Percentiles rank a stretch among this genome's conserved stretches.
Evolutionary conservation across 441 rosid species (phyloP).

Genomic region (Populus hybrid): DNA sequence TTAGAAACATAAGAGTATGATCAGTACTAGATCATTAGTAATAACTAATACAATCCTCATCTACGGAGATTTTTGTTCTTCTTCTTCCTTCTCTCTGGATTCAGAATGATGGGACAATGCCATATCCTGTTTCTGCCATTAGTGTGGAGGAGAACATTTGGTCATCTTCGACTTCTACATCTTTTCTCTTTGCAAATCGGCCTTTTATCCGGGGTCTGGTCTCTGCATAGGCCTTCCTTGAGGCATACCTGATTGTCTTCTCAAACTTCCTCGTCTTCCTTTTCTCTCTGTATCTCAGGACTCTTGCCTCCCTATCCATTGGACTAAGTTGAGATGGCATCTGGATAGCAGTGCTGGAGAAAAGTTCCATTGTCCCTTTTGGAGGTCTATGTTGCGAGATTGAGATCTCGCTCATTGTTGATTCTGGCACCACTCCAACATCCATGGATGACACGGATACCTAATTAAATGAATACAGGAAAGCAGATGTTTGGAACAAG

Average conservation of each 20-base stretch:
- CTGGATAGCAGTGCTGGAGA: constrained; percentile 45
- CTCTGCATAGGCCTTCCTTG: constrained; percentile 96
- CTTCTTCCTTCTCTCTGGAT: not conserved
- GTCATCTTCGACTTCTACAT: constrained; percentile 47
- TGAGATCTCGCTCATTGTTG: constrained; percentile 56
- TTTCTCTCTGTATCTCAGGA: constrained; percentile 87
- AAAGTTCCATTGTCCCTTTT: constrained; percentile 60
- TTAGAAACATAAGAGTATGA: constrained; percentile 21
- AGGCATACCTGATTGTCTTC: constrained; percentile 95
- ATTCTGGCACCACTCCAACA: constrained; percentile 66
- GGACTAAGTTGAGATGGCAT: constrained; percentile 64
- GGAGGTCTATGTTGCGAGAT: constrained; percentile 47
- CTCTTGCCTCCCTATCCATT: constrained; percentile 86
- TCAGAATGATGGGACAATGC: constrained; percentile 73
- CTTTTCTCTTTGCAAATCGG: constrained; percentile 75
- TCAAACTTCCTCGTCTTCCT: constrained; percentile 85
- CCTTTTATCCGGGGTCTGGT: constrained; percentile 91
- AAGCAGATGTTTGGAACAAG: not conserved
- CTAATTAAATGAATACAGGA: constrained; percentile 25
- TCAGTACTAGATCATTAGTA: constrained; percentile 21
- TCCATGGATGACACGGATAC: constrained; percentile 65
- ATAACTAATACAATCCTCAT: constrained; percentile 19
- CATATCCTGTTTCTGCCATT: constrained; percentile 51
- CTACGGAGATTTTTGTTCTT: not conserved
- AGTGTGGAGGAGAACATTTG: constrained; percentile 55